Conservation (phyloP, 108 stramenopile genomes). For the Nitzschia putrida region DNA sequence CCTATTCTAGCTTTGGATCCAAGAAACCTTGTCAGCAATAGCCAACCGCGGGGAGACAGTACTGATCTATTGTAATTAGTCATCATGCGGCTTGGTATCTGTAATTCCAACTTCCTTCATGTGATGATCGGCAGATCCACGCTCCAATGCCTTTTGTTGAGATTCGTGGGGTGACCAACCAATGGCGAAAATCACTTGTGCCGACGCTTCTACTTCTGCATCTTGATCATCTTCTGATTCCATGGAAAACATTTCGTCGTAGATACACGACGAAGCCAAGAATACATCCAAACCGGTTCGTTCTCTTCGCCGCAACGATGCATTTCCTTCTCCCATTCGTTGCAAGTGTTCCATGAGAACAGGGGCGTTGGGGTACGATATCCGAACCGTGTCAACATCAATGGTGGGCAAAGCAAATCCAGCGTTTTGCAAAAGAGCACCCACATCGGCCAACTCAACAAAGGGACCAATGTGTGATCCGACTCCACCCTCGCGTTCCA, state of each 20-base stretch:
- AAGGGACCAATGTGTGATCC: slow-evolving; percentile 92
- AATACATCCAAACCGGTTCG: slow-evolving; percentile 80
- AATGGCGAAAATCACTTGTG: slow-evolving; percentile 94
- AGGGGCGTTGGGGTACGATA: slow-evolving; percentile 77
- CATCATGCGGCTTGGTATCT: neutral
- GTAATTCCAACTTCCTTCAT: slow-evolving; percentile 52
- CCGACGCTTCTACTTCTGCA: slow-evolving; percentile 67
- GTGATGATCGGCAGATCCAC: slow-evolving; percentile 76
- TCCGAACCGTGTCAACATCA: slow-evolving; percentile 90
- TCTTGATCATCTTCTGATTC: slow-evolving; percentile 45
- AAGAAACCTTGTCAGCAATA: too few relatives aligned
- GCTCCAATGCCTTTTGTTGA: slow-evolving; percentile 83
- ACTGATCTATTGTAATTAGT: too few relatives aligned
- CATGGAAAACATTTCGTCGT: slow-evolving; percentile 77
- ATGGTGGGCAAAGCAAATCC: slow-evolving; percentile 93
- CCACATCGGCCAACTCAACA: slow-evolving; percentile 91
- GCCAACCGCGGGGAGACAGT: too few relatives aligned
- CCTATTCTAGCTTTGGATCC: too few relatives aligned
- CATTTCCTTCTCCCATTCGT: slow-evolving; percentile 96
- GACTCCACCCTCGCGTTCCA: slow-evolving; percentile 91
- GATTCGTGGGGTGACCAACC: slow-evolving; percentile 95
- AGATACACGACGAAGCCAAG: slow-evolving; percentile 87
- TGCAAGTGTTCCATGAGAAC: slow-evolving; percentile 92
- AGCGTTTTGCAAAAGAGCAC: slow-evolving; percentile 78
- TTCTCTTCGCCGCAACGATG: slow-evolving; percentile 55